Evolutionary conservation across 352 stramenopile genomes (phyloP).

Genomic region (Peronospora destructor): DNA sequence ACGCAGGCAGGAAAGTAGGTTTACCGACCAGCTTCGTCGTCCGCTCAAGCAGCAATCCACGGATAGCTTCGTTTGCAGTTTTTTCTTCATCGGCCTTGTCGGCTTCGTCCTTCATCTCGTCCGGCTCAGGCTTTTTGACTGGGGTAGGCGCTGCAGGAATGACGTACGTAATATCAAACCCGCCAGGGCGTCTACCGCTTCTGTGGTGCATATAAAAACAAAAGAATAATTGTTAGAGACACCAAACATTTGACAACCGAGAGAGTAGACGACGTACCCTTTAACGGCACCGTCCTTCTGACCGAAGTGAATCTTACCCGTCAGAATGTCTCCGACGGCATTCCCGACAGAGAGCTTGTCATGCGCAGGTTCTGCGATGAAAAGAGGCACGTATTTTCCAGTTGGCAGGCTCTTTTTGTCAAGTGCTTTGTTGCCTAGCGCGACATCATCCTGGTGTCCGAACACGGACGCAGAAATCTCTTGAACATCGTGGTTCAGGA

Average conservation of each 20-base stretch:
- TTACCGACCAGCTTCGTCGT: constrained; percentile 68
- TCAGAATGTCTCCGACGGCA: constrained; percentile 54
- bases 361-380: constrained; percentile 55
- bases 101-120: constrained; percentile 62
- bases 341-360: constrained; percentile 64
- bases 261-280: constrained; percentile 25
- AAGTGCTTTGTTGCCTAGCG: constrained; percentile 51
- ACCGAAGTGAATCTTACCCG: constrained; percentile 64
- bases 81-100: constrained; percentile 58
- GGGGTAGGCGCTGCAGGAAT: constrained; percentile 50
- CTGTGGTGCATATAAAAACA: constrained; percentile 12
- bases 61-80: constrained; percentile 63
- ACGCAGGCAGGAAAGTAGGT: constrained; percentile 46
- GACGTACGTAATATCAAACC: constrained; percentile 71
- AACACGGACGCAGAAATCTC: constrained; percentile 58
- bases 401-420: constrained; percentile 38
- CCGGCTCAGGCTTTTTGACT: constrained; percentile 54
- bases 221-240: not conserved
- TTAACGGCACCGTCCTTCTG: constrained; percentile 63
- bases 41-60: constrained; percentile 58
- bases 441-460: constrained; percentile 57
- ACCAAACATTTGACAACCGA: not conserved
- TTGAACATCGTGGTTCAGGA: constrained; percentile 68
- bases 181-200: constrained; percentile 48
- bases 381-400: constrained; percentile 64